A percentile compares a stretch with the other conserved stretches of the same genome.
phyloP scores from a whole-genome alignment of 2,329 filamentous ascomycete species.

The Bipolaris victoriae region DNA sequence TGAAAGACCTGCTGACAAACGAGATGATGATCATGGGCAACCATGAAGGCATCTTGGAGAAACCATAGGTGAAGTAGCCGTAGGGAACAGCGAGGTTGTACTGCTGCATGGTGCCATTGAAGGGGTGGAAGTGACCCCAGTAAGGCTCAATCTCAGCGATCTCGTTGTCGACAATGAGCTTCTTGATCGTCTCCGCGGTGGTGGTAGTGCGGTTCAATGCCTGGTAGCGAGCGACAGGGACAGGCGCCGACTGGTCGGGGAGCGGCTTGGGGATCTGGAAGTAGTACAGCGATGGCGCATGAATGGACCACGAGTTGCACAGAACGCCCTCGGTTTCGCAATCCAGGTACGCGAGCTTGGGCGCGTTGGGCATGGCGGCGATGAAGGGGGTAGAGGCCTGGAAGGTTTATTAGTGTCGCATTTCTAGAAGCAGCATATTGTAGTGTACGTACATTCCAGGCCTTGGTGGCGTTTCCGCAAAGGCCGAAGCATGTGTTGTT shows the following conservation, averaged over 20 bases:
- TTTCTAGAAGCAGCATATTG: background rate
- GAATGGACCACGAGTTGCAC: slow-evolving; percentile 74
- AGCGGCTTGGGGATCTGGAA: slow-evolving; percentile 64
- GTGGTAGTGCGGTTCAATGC: slow-evolving; percentile 73
- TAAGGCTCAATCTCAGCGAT: slow-evolving; percentile 60
- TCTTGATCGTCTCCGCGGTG: slow-evolving; percentile 67
- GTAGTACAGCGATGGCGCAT: slow-evolving; percentile 69
- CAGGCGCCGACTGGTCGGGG: slow-evolving; percentile 68
- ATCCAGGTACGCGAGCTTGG: slow-evolving; percentile 72
- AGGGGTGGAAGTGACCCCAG: slow-evolving; percentile 77
- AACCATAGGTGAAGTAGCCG: slow-evolving; percentile 70
- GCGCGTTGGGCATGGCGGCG: slow-evolving; percentile 64
- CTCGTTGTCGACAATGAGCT: slow-evolving; percentile 65
- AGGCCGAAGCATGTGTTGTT: slow-evolving; percentile 80
- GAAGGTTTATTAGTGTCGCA: slow-evolving; percentile 1
- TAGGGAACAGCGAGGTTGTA: slow-evolving; percentile 67
- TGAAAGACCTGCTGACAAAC: slow-evolving; percentile 74
- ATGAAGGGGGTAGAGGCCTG: slow-evolving; percentile 69
- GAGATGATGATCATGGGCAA: slow-evolving; percentile 77
- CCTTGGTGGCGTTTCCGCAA: slow-evolving; percentile 68
- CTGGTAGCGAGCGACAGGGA: slow-evolving; percentile 69
- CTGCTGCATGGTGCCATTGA: slow-evolving; percentile 70
- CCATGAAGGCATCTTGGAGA: slow-evolving; percentile 70
- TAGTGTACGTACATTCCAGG: slow-evolving; percentile 57
- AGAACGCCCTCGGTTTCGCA: slow-evolving; percentile 77